Evolutionary conservation across 345 rosid genomes (phyloP).

Genomic region (Boechera divaricarpa): DNA sequence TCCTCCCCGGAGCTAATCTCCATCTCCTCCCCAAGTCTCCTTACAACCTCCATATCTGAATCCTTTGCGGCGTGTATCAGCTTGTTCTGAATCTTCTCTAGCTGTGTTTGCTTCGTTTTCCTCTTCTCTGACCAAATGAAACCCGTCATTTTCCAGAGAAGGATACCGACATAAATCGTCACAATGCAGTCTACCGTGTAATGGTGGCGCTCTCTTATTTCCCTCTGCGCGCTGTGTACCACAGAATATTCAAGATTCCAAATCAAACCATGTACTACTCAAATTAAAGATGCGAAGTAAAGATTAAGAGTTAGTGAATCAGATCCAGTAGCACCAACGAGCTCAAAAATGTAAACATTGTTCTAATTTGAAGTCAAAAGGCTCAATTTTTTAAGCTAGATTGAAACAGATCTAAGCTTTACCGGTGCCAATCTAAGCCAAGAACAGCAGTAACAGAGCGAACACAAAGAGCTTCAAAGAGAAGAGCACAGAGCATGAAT

Average conservation of each 20-base stretch:
- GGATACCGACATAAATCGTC: conserved; percentile 87
- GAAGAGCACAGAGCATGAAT: conserved; percentile 77
- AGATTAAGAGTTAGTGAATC: neutral
- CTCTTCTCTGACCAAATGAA: conserved; percentile 69
- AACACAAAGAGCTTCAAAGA: conserved; percentile 83
- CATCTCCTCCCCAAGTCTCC: conserved; percentile 76
- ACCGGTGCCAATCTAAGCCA: no score
- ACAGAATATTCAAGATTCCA: conserved; percentile 44
- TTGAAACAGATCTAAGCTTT: conserved; percentile 31
- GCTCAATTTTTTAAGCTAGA: neutral
- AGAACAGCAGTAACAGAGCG: conserved; percentile 90
- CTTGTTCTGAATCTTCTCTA: conserved; percentile 75
- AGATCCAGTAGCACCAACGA: conserved; percentile 17
- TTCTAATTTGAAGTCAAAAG: neutral
- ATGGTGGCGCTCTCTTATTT: conserved; percentile 87
- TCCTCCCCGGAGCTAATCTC: conserved; percentile 52
- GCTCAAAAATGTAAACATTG: neutral
- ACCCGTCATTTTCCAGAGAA: conserved; percentile 94
- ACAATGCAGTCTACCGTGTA: conserved; percentile 85
- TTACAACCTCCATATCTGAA: conserved; percentile 83
- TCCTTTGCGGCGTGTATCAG: conserved; percentile 87
- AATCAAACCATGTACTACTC: conserved; percentile 20
- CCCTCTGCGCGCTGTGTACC: conserved; percentile 86
- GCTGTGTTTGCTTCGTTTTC: conserved; percentile 49
- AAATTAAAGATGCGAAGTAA: neutral